Evolutionary conservation across 768 basidiomycete genomes (phyloP).

Genomic region (Trametes cingulata): DNA sequence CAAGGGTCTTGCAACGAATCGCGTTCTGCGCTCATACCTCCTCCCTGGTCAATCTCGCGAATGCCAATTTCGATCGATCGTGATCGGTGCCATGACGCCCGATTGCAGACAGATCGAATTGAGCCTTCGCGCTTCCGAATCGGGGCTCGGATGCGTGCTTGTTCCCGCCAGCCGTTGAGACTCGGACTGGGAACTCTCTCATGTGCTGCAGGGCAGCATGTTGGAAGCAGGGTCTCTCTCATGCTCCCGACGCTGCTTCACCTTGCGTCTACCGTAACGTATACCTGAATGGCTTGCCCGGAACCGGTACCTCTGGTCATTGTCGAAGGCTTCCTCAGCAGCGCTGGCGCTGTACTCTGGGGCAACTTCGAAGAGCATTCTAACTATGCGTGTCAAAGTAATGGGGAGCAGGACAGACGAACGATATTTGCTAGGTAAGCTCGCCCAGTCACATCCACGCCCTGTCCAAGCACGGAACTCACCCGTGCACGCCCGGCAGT

Average conservation of each 20-base stretch:
- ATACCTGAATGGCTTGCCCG: background rate
- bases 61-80: background rate
- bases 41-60: too few species aligned
- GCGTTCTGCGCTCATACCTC: too few species aligned
- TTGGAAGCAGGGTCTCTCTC: background rate
- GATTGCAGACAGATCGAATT: background rate
- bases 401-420: conserved; percentile 22
- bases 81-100: conserved; percentile 1
- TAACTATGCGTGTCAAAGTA: conserved; percentile 25
- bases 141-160: background rate
- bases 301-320: conserved; percentile 41
- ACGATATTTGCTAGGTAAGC: conserved; percentile 35
- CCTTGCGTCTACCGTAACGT: background rate
- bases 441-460: too few species aligned
- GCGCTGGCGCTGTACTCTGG: conserved; percentile 40
- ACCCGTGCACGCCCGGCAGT: conserved; percentile 25
- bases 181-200: background rate
- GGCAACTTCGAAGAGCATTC: conserved; percentile 40
- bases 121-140: background rate
- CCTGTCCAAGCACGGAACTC: too few species aligned
- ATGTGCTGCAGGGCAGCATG: background rate
- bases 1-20: too few species aligned
- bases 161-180: background rate
- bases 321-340: conserved; percentile 50
- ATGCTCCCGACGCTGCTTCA: too few species aligned